Conservation (phyloP, 23 red algal species). For the Agarophyton chilense region DNA sequence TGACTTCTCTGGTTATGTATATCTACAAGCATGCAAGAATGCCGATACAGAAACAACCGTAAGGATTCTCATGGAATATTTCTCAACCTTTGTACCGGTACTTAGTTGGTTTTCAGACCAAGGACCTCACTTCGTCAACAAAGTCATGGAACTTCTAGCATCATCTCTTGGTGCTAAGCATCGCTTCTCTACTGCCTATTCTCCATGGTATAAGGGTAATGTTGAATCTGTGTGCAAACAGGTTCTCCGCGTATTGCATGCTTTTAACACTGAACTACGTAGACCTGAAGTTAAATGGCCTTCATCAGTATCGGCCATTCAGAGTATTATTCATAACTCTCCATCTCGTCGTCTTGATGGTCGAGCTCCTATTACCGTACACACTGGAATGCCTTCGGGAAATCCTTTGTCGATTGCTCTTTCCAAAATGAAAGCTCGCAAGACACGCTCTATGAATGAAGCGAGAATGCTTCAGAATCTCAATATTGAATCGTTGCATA, state of each 20-base stretch:
- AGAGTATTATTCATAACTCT: conserved; percentile 1
- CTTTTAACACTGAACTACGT: conserved; percentile 10
- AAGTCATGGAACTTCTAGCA: not conserved
- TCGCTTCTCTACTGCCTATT: conserved; percentile 13
- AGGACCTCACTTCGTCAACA: conserved; percentile 41
- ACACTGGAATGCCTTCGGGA: not conserved
- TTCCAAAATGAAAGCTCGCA: not conserved
- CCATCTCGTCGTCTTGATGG: not conserved
- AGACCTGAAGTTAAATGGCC: not conserved
- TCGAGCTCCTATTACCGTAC: not conserved
- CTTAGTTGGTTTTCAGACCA: conserved; percentile 12
- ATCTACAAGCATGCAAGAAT: not conserved
- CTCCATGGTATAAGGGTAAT: not conserved
- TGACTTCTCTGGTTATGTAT: conserved; percentile 20
- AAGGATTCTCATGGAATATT: not conserved
- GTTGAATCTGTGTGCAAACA: conserved; percentile 4
- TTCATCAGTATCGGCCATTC: not conserved
- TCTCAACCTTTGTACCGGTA: not conserved
- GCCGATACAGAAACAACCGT: not conserved
- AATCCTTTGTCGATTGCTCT: conserved; percentile 4
- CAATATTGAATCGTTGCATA: not conserved
- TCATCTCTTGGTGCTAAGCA: not conserved
- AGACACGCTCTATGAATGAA: not conserved
- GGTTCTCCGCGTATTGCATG: not conserved
- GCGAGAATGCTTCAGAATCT: not conserved